Conservation (phyloP, 176 grass and related monocot genomes). For the Lolium multiflorum region DNA sequence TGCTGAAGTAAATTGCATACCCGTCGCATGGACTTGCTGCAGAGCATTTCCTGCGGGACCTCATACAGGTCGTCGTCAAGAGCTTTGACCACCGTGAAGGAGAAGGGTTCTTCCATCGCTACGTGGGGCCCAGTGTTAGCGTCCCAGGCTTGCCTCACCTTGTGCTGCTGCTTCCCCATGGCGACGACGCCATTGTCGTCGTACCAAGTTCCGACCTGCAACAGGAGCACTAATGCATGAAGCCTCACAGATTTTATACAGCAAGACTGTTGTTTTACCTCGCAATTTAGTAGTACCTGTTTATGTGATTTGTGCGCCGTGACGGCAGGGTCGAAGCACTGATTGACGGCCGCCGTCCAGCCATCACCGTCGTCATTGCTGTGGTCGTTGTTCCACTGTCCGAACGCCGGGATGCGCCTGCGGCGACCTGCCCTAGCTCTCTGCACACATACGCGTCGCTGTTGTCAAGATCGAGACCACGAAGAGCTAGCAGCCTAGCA, state of each 20-base stretch:
- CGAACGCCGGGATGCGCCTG: constrained; percentile 31
- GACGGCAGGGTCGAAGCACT: background rate
- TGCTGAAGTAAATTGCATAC: background rate
- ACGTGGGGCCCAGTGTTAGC: background rate
- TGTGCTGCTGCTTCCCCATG: background rate
- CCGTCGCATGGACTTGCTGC: background rate
- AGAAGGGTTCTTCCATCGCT: background rate
- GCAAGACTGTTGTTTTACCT: background rate
- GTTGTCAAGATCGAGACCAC: background rate
- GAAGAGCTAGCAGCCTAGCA: background rate
- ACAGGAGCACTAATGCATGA: background rate
- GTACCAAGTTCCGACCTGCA: too few relatives aligned
- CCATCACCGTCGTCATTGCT: accelerated
- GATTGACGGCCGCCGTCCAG: background rate
- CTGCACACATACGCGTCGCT: background rate
- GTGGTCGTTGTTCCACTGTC: constrained; percentile 44
- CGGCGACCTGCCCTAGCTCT: background rate
- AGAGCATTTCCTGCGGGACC: background rate
- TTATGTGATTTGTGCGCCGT: background rate
- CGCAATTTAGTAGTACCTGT: background rate
- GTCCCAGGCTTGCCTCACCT: background rate
- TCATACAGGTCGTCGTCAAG: constrained; percentile 24
- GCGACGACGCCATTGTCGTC: accelerated
- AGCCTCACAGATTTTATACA: background rate
- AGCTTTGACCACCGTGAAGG: background rate